A percentile compares a stretch with the other conserved stretches of the same genome.
Evolutionary conservation across 371 early-diverging fungal genomes (phyloP).

Genomic region (Mucor piriformis): DNA sequence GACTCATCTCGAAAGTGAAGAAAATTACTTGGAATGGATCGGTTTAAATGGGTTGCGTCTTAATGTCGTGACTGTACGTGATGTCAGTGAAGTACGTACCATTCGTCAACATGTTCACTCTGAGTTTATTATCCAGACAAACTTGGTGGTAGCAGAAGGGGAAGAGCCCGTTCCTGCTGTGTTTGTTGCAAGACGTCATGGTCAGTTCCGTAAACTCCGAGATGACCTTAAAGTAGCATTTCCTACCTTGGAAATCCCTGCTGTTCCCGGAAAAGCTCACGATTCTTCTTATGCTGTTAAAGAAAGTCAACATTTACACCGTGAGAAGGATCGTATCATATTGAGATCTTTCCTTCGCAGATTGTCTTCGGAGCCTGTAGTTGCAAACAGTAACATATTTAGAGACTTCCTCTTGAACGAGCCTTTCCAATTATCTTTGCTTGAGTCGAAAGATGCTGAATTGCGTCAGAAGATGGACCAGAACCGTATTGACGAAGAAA

Average conservation of each 20-base stretch:
- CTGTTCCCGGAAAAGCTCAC: conserved; percentile 33
- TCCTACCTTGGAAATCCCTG: conserved; percentile 38
- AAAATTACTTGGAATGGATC: conserved; percentile 30
- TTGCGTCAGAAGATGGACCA: conserved; percentile 43
- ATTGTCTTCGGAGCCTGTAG: conserved; percentile 39
- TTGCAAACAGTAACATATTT: conserved; percentile 41
- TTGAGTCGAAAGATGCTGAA: conserved; percentile 49
- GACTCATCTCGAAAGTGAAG: conserved; percentile 23
- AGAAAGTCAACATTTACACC: conserved; percentile 24
- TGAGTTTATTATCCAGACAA: conserved; percentile 42
- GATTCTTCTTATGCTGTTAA: conserved; percentile 18
- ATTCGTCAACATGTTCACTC: conserved; percentile 33
- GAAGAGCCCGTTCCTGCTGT: conserved; percentile 4
- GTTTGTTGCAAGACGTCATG: conserved; percentile 43
- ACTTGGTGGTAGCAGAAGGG: not conserved
- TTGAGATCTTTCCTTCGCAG: conserved; percentile 54
- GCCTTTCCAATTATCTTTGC: conserved; percentile 42
- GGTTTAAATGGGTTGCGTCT: conserved; percentile 29
- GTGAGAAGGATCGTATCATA: conserved; percentile 62
- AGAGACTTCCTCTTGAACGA: conserved; percentile 52
- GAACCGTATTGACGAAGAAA: conserved; percentile 50
- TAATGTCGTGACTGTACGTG: conserved; percentile 28
- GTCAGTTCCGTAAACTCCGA: conserved; percentile 43
- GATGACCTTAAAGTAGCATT: conserved; percentile 34
- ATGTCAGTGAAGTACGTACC: conserved; percentile 27